These are phyloP conservation scores for Pseudoperonospora humuli DNA, from an alignment of 352 stramenopile genomes.

Conservation along the genomic window DNA sequence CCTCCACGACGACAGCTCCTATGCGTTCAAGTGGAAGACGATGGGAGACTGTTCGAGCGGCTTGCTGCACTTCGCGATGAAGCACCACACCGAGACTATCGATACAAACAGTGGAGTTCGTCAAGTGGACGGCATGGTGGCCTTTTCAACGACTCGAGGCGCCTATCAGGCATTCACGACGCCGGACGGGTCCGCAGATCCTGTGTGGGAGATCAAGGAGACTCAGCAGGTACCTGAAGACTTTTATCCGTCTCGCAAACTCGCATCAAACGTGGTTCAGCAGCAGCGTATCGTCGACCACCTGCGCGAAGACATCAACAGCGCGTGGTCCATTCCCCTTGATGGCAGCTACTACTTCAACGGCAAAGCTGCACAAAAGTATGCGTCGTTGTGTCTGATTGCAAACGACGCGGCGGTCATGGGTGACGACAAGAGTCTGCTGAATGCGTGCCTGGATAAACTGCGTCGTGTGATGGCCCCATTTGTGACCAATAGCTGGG, in stretches of 20 bases:
- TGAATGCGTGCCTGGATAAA: slow-evolving; percentile 35
- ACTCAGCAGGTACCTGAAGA: slow-evolving; percentile 28
- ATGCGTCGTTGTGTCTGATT: slow-evolving; percentile 52
- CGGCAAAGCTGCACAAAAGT: slow-evolving; percentile 52
- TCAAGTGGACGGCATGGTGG: slow-evolving; percentile 29
- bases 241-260: slow-evolving; percentile 41
- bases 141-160: background rate
- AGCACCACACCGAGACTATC: slow-evolving; percentile 42
- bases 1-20: slow-evolving; percentile 36
- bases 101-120: slow-evolving; percentile 20
- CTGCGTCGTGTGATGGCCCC: slow-evolving; percentile 32
- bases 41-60: slow-evolving; percentile 38
- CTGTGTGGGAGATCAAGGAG: slow-evolving; percentile 44
- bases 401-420: slow-evolving; percentile 37
- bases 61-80: slow-evolving; percentile 51
- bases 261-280: slow-evolving; percentile 17
- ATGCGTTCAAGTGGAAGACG: slow-evolving; percentile 56
- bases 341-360: slow-evolving; percentile 64
- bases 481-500: slow-evolving; percentile 42
- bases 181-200: slow-evolving; percentile 8
- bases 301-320: slow-evolving; percentile 37
- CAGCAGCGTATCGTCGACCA: slow-evolving; percentile 34
- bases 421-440: slow-evolving; percentile 28
- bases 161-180: slow-evolving; percentile 25
- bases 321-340: slow-evolving; percentile 35